phyloP scores from a whole-genome alignment of 257 asterid genomes.

The Solanum rostratum region DNA sequence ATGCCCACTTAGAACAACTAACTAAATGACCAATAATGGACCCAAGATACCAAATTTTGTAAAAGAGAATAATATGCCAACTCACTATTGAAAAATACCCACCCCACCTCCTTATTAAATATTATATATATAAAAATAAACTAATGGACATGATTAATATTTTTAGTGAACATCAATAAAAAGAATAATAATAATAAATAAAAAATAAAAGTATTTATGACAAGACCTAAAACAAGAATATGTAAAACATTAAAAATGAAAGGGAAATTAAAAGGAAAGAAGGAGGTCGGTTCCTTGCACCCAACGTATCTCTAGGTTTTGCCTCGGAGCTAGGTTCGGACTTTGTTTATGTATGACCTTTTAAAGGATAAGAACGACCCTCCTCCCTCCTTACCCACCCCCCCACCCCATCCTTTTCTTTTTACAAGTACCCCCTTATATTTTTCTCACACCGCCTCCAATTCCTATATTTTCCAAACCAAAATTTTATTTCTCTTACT shows the following conservation, averaged over 20 bases:
- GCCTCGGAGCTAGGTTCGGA: slow-evolving; percentile 11
- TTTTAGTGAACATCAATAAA: neutral
- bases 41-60: neutral
- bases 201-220: neutral
- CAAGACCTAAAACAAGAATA: neutral
- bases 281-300: slow-evolving; percentile 8
- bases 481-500: neutral
- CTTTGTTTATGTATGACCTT: neutral
- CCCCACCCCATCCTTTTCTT: neutral
- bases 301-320: slow-evolving; percentile 7
- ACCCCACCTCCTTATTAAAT: neutral
- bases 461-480: slow-evolving; percentile 6
- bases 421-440: slow-evolving; percentile 13
- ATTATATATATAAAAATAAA: neutral
- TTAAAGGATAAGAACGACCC: slow-evolving; percentile 11
- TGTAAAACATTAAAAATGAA: neutral
- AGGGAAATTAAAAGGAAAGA: neutral
- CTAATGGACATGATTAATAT: neutral
- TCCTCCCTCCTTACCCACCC: neutral
- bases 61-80: neutral
- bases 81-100: neutral
- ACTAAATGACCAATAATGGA: neutral
- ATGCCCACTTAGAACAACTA: neutral
- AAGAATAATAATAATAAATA: neutral
- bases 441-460: slow-evolving; percentile 29